These are phyloP conservation scores for Pisolithus marmoratus DNA, from an alignment of 768 basidiomycete genomes.

Conservation along the genomic window DNA sequence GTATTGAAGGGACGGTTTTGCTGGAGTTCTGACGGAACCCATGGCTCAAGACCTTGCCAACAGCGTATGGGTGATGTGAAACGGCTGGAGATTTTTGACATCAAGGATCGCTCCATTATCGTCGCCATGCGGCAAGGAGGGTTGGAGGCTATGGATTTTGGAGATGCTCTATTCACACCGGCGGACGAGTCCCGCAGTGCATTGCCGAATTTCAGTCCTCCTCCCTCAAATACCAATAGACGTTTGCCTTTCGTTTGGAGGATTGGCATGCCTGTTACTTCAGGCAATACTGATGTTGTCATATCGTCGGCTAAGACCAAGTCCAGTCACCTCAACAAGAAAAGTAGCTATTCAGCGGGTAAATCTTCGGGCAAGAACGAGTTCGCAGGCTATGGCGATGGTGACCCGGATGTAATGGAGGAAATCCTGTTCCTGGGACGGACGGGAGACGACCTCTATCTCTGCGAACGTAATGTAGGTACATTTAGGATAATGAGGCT, in stretches of 20 bases:
- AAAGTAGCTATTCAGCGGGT: conserved; percentile 39
- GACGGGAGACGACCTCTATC: conserved; percentile 68
- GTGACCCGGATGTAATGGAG: conserved; percentile 48
- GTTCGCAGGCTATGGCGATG: conserved; percentile 40
- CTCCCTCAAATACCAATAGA: conserved; percentile 56
- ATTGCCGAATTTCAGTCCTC: conserved; percentile 66
- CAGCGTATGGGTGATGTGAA: conserved; percentile 76
- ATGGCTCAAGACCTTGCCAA: conserved; percentile 28
- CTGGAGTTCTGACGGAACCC: conserved; percentile 67
- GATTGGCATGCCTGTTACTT: conserved; percentile 64
- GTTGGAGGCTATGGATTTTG: conserved; percentile 72
- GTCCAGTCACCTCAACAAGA: conserved; percentile 41
- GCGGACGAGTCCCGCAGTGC: conserved; percentile 72
- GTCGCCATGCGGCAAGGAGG: conserved; percentile 87
- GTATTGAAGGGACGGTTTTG: conserved; percentile 76
- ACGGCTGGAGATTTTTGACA: conserved; percentile 77
- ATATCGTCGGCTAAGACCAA: conserved; percentile 38
- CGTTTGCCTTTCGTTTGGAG: conserved; percentile 78
- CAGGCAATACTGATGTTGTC: conserved; percentile 34
- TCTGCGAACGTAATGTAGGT: conserved; percentile 71
- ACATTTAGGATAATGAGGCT: conserved; percentile 75
- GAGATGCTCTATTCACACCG: conserved; percentile 73
- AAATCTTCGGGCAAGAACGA: conserved; percentile 51
- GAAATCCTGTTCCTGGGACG: conserved; percentile 82
- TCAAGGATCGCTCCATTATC: conserved; percentile 67